A percentile compares a stretch with the other conserved stretches of the same genome.
Evolutionary conservation across 2,329 filamentous ascomycete genomes (phyloP).

Genomic region (Calonectria fujianensis): DNA sequence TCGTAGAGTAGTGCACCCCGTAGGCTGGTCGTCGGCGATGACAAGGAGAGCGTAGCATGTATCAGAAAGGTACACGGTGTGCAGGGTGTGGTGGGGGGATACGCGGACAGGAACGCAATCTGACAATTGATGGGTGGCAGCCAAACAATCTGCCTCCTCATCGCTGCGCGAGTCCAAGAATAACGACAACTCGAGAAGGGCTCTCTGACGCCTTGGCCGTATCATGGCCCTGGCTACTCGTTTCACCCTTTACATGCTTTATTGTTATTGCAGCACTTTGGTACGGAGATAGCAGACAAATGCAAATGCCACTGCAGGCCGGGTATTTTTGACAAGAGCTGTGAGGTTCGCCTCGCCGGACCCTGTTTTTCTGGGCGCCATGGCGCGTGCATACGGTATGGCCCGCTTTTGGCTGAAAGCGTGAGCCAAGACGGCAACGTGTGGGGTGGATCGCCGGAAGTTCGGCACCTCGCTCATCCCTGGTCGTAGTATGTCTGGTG

Average conservation of each 20-base stretch:
- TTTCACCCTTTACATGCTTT: conserved; percentile 79
- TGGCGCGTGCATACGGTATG: conserved; percentile 7
- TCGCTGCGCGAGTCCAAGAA: conserved; percentile 75
- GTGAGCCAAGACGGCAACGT: conserved; percentile 38
- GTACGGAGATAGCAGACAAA: background rate
- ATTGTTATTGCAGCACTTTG: conserved; percentile 4
- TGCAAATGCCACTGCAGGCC: background rate
- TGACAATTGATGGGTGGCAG: conserved; percentile 72
- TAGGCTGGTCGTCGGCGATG: background rate
- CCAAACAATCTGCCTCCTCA: conserved; percentile 70
- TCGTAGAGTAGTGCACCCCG: conserved; percentile 4
- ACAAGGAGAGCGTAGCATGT: background rate
- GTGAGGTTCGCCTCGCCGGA: conserved; percentile 14
- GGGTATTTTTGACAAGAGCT: background rate
- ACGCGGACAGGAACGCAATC: conserved; percentile 58
- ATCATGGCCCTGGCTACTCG: conserved; percentile 74
- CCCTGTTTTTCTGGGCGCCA: background rate
- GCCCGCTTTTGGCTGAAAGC: conserved; percentile 21
- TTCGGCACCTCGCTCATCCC: conserved; percentile 54
- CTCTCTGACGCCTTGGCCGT: conserved; percentile 75
- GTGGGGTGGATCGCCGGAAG: conserved; percentile 51
- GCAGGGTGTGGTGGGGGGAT: background rate
- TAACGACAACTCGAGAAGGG: conserved; percentile 65
- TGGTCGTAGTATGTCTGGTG: conserved; percentile 28
- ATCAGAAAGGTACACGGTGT: background rate